phyloP scores from a whole-genome alignment of 768 basidiomycete species.

The Rickenella mellea region DNA sequence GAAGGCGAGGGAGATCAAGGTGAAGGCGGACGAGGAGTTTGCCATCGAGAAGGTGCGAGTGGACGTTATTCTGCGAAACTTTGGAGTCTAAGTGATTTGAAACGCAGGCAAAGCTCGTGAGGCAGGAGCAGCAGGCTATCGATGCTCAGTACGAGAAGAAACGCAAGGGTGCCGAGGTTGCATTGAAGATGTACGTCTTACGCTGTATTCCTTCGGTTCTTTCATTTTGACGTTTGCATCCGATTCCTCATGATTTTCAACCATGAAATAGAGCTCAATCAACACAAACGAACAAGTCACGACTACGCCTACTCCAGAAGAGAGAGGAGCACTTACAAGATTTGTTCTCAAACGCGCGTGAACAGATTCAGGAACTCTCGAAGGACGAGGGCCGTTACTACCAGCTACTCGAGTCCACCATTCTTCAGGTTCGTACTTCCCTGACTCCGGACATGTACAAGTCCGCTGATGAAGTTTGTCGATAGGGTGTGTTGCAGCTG shows the following conservation, averaged over 20 bases:
- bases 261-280: constrained; percentile 67
- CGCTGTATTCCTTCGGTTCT: no score
- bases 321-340: constrained; percentile 90
- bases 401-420: constrained; percentile 74
- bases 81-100: not conserved
- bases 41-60: constrained; percentile 85
- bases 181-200: constrained; percentile 84
- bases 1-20: constrained; percentile 93
- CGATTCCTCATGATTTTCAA: not conserved
- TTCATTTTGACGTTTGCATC: no score
- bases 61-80: not conserved
- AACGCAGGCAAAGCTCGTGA: constrained; percentile 86
- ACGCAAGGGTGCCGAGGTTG: constrained; percentile 84
- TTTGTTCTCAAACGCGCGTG: constrained; percentile 69
- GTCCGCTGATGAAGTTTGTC: not conserved
- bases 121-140: constrained; percentile 91
- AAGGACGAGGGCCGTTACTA: constrained; percentile 61
- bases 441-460: not conserved
- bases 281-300: constrained; percentile 92
- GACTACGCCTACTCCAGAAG: constrained; percentile 79
- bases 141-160: constrained; percentile 95
- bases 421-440: constrained; percentile 50
- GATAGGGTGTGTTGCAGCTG: constrained; percentile 64
- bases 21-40: constrained; percentile 98
- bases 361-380: constrained; percentile 50